phyloP scores from a whole-genome alignment of 2,329 filamentous ascomycete species.

The Chrysoporthe austroafricana region DNA sequence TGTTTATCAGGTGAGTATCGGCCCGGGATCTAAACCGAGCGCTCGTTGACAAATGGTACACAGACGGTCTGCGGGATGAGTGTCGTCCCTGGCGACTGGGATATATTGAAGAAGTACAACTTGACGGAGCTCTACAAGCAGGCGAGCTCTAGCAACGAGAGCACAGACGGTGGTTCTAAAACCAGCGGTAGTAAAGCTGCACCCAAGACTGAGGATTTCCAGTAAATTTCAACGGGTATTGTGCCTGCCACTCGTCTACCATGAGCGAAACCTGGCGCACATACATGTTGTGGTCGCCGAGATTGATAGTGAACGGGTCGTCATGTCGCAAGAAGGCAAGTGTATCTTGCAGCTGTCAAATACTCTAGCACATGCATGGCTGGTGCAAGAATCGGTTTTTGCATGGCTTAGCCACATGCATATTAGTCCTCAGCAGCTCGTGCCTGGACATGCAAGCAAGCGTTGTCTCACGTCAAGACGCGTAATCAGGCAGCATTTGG shows the following conservation, averaged over 20 bases:
- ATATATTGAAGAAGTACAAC: constrained; percentile 76
- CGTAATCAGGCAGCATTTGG: constrained; percentile 1
- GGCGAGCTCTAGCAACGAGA: constrained; percentile 30
- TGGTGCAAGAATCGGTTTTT: background rate
- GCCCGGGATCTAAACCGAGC: no score
- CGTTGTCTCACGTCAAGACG: background rate
- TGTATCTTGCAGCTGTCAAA: background rate
- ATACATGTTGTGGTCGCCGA: background rate
- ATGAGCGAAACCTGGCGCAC: background rate
- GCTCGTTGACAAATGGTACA: background rate
- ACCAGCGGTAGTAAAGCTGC: background rate
- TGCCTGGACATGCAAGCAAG: constrained; percentile 5
- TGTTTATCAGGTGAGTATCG: constrained; percentile 69
- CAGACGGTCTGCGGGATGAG: constrained; percentile 79
- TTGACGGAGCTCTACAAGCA: constrained; percentile 70
- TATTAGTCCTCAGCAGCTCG: background rate
- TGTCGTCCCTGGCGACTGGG: constrained; percentile 76
- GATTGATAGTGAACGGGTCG: background rate
- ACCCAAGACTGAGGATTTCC: background rate
- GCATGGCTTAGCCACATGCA: background rate
- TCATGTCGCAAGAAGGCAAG: background rate
- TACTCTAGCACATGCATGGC: background rate
- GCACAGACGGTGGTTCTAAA: constrained; percentile 16
- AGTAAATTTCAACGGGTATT: background rate
- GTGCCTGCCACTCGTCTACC: no score